phyloP scores from a whole-genome alignment of 1,284 basidiomycete genomes.

The Apiotrichum gracile region DNA sequence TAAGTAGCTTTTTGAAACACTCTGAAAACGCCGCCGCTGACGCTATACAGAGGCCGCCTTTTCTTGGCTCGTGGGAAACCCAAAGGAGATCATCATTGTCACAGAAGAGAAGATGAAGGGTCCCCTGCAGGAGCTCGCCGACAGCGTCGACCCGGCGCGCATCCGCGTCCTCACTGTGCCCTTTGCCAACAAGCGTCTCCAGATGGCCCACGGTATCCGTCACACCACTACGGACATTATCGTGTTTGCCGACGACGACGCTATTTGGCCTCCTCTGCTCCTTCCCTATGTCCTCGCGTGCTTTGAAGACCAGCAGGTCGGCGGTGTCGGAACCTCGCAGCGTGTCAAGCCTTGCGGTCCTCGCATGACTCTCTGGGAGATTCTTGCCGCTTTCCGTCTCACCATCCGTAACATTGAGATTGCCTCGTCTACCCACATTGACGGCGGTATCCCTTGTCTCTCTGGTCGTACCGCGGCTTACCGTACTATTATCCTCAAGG shows the following conservation, averaged over 20 bases:
- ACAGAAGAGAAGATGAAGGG: conserved; percentile 85
- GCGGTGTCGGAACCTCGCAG: conserved; percentile 84
- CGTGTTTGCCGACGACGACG: conserved; percentile 91
- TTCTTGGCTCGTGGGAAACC: conserved; percentile 81
- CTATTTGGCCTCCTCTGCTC: conserved; percentile 86
- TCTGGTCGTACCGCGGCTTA: conserved; percentile 88
- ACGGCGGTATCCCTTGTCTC: conserved; percentile 83
- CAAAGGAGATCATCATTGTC: conserved; percentile 88
- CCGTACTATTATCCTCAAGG: conserved; percentile 85
- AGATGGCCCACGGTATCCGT: conserved; percentile 86
- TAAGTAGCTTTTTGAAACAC: no score
- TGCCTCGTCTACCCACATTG: conserved; percentile 77
- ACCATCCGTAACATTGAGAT: conserved; percentile 92
- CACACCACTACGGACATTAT: conserved; percentile 86
- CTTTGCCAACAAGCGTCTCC: conserved; percentile 84
- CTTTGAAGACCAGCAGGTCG: conserved; percentile 87
- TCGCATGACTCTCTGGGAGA: conserved; percentile 85
- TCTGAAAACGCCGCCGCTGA: no score
- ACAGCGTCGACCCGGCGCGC: conserved; percentile 70
- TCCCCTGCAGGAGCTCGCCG: conserved; percentile 77
- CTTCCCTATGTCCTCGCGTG: conserved; percentile 78
- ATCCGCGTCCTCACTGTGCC: conserved; percentile 85
- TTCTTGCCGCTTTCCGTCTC: conserved; percentile 82
- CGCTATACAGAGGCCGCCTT: conserved; percentile 63
- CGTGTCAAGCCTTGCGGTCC: conserved; percentile 72